Percentiles rank a stretch among this genome's conserved stretches.
Evolutionary conservation across 2,329 filamentous ascomycete genomes (phyloP).

Genomic region (Ascochyta pisi): DNA sequence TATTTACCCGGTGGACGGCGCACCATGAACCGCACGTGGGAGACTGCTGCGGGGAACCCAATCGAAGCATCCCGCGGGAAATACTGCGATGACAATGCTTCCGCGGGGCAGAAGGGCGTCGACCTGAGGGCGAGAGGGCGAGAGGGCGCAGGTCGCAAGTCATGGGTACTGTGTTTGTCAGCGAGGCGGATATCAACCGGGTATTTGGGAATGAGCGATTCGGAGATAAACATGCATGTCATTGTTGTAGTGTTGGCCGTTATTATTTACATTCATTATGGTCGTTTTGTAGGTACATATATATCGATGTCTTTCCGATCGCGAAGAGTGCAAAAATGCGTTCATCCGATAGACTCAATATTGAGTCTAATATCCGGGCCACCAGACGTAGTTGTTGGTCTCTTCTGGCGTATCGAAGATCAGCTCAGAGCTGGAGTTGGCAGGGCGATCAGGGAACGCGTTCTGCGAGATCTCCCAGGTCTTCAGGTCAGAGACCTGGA

Average conservation of each 20-base stretch:
- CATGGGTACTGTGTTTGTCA: slow-evolving; percentile 3
- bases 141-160: neutral
- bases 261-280: slow-evolving; percentile 5
- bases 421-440: slow-evolving; percentile 51
- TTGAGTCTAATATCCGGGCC: slow-evolving; percentile 48
- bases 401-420: slow-evolving; percentile 53
- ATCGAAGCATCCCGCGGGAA: slow-evolving; percentile 1
- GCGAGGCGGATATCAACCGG: neutral
- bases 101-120: slow-evolving; percentile 7
- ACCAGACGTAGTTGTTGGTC: slow-evolving; percentile 57
- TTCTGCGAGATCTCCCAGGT: slow-evolving; percentile 51
- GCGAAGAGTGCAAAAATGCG: neutral
- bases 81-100: neutral
- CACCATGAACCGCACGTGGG: neutral
- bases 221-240: neutral
- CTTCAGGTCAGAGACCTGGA: slow-evolving; percentile 45
- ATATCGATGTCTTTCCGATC: neutral
- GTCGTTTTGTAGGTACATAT: neutral
- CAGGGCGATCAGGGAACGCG: slow-evolving; percentile 52
- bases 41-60: slow-evolving; percentile 1
- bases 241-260: neutral
- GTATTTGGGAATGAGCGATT: neutral
- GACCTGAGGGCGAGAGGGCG: neutral
- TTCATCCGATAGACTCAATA: neutral
- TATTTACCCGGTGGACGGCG: slow-evolving; percentile 16